Conservation (phyloP, 805 yeast species). For the Candida suzukii region DNA sequence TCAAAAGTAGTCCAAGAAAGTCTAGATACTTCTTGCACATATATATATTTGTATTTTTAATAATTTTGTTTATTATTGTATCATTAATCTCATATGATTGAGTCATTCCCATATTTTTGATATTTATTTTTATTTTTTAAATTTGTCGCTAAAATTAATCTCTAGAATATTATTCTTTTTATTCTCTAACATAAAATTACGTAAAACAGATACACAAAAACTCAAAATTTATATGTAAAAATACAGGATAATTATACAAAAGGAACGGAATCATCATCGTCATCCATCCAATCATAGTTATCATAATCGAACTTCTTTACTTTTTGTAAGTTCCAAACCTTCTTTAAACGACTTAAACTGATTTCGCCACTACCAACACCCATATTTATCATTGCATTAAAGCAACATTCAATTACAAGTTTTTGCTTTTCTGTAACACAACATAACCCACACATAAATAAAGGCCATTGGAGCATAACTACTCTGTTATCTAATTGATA, state of each 20-base stretch:
- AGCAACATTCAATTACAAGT: constrained; percentile 26
- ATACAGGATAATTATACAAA: constrained; percentile 17
- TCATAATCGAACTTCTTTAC: constrained; percentile 16
- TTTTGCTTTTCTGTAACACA: constrained; percentile 23
- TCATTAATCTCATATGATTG: too few relatives aligned
- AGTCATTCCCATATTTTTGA: too few relatives aligned
- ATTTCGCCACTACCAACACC: constrained; percentile 32
- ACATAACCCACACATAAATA: constrained; percentile 28
- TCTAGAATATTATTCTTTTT: too few relatives aligned
- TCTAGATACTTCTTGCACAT: too few relatives aligned
- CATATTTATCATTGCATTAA: constrained; percentile 24
- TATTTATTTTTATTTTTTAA: too few relatives aligned
- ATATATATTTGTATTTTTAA: not conserved
- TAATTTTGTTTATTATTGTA: too few relatives aligned
- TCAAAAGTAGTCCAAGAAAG: too few relatives aligned
- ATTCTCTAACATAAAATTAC: too few relatives aligned
- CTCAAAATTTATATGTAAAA: too few relatives aligned
- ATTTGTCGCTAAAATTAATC: too few relatives aligned
- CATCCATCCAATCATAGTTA: constrained; percentile 19
- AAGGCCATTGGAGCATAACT: constrained; percentile 32
- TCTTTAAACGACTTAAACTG: constrained; percentile 21
- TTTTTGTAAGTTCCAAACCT: constrained; percentile 25
- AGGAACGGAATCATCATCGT: constrained; percentile 29
- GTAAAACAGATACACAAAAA: too few relatives aligned
- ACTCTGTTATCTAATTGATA: constrained; percentile 27